phyloP scores from a whole-genome alignment of 2,329 filamentous ascomycete genomes.

The Alternaria alternata region DNA sequence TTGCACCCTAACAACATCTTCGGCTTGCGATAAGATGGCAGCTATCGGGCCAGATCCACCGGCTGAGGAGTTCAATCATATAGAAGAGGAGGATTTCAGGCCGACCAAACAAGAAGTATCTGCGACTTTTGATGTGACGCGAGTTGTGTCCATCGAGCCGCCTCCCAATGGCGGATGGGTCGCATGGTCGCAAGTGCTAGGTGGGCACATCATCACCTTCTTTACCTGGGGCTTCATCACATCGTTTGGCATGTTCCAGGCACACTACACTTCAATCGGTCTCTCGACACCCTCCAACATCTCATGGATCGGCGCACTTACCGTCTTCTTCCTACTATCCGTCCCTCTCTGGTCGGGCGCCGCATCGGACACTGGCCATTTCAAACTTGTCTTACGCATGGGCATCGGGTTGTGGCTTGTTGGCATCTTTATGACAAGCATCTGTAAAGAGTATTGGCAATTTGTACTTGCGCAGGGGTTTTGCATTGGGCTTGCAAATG shows the following conservation, averaged over 20 bases:
- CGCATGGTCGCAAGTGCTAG: constrained; percentile 54
- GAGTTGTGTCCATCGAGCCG: constrained; percentile 20
- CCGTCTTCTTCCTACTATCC: constrained; percentile 41
- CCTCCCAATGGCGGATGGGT: constrained; percentile 56
- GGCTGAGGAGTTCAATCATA: constrained; percentile 1
- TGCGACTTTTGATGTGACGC: constrained; percentile 8
- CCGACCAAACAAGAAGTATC: constrained; percentile 3
- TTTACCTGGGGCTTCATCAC: constrained; percentile 50
- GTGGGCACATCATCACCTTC: constrained; percentile 52
- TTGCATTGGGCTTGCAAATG: constrained; percentile 50
- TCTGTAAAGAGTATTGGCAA: constrained; percentile 29
- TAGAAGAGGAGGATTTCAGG: not conserved
- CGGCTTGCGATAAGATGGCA: constrained; percentile 4
- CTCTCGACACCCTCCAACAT: constrained; percentile 30
- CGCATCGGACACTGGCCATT: constrained; percentile 41
- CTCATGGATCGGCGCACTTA: constrained; percentile 48
- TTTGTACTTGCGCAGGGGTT: constrained; percentile 47
- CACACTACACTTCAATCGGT: constrained; percentile 36
- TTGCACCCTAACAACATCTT: not conserved
- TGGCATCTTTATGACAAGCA: constrained; percentile 29
- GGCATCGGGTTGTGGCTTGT: constrained; percentile 36
- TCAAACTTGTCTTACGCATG: constrained; percentile 33
- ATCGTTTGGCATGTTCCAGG: constrained; percentile 44
- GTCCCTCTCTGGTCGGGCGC: constrained; percentile 38
- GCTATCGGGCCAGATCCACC: constrained; percentile 4